Evolutionary conservation across 495 filamentous ascomycete species (phyloP).

Genomic region (Tuber magnatum): DNA sequence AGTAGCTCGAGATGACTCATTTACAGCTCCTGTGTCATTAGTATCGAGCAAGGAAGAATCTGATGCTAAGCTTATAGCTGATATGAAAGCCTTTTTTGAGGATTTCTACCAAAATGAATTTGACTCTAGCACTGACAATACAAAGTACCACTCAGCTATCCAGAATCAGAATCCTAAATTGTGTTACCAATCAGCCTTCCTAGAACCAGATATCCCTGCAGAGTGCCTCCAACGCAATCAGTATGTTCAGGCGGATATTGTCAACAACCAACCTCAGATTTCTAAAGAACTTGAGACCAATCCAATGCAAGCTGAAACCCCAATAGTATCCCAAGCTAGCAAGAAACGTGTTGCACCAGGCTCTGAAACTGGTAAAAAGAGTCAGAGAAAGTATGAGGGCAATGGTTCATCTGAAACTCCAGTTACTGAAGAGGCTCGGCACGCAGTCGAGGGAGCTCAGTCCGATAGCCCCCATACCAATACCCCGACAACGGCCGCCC

Average conservation of each 20-base stretch:
- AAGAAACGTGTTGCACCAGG: fast-evolving
- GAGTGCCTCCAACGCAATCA: not conserved
- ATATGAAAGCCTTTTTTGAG: no score
- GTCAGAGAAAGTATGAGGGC: fast-evolving
- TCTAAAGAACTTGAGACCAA: not conserved
- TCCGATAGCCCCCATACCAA: fast-evolving
- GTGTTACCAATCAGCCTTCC: not conserved
- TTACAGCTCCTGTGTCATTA: no score
- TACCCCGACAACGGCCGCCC: fast-evolving
- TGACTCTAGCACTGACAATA: no score
- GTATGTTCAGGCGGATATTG: not conserved
- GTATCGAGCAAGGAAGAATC: no score
- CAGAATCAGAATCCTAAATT: not conserved
- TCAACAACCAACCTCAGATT: not conserved
- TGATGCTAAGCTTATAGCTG: no score
- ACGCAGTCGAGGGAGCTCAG: not conserved
- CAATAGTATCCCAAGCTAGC: not conserved
- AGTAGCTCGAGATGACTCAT: no score
- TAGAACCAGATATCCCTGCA: not conserved
- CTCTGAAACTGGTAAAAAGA: not conserved
- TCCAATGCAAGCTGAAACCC: not conserved
- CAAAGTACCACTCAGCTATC: no score
- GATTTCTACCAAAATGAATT: no score
- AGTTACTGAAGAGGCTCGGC: not conserved
- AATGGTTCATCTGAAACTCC: not conserved